phyloP scores from a whole-genome alignment of 2,329 filamentous ascomycete species.

The Trichoderma oligosporum region DNA sequence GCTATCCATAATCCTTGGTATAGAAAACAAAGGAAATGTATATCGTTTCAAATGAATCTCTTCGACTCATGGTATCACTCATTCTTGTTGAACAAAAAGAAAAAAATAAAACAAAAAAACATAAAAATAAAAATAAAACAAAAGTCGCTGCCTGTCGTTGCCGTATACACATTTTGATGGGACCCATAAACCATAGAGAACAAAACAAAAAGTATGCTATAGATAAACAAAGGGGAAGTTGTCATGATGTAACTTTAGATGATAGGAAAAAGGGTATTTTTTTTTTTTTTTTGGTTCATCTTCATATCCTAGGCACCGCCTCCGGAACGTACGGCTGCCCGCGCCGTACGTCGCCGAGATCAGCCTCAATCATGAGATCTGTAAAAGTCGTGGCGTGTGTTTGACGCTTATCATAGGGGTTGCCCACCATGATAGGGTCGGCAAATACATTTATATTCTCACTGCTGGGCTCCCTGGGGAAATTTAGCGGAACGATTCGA shows the following conservation, averaged over 20 bases:
- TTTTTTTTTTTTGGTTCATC: not conserved
- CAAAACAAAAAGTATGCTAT: not conserved
- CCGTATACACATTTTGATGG: not conserved
- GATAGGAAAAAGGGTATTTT: not conserved
- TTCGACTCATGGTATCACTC: conserved; percentile 14
- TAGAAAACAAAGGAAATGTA: conserved; percentile 13
- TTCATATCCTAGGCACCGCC: conserved; percentile 32
- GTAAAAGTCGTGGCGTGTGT: conserved; percentile 47
- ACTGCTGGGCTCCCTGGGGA: conserved; percentile 42
- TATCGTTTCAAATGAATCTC: conserved; percentile 2
- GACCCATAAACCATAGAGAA: not conserved
- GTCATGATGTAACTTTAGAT: not conserved
- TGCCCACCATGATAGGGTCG: conserved; percentile 42
- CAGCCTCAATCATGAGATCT: conserved; percentile 50
- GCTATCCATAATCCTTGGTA: conserved; percentile 1
- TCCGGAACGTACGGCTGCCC: conserved; percentile 44
- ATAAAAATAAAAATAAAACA: not conserved
- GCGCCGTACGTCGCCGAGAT: conserved; percentile 40
- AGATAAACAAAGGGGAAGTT: not conserved
- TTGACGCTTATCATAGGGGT: conserved; percentile 23
- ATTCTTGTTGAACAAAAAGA: conserved; percentile 7
- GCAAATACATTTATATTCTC: conserved; percentile 53
- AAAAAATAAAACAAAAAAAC: not conserved
- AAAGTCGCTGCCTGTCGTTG: not conserved
- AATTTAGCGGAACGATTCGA: conserved; percentile 31